These are phyloP conservation scores for Akebia trifoliata DNA, from an alignment of 164 flowering plant genomes.

Conservation along the genomic window DNA sequence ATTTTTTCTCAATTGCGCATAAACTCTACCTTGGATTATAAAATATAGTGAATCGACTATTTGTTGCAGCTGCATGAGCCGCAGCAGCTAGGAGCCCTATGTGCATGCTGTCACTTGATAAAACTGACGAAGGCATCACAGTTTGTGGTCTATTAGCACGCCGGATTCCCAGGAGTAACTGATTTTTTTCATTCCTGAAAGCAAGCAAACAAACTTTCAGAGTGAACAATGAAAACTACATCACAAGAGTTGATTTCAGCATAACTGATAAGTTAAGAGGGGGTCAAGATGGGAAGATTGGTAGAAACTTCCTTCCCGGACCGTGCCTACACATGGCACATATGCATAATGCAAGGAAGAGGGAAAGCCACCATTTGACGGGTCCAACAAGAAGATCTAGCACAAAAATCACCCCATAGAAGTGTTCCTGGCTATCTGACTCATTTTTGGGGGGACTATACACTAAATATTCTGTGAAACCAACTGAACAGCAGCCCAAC, in stretches of 20 bases:
- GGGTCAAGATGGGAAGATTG: too few relatives aligned
- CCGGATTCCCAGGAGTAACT: constrained; percentile 77
- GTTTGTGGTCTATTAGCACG: constrained; percentile 88
- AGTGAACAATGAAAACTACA: too few relatives aligned
- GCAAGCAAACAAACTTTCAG: constrained; percentile 3
- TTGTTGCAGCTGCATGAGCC: constrained; percentile 94
- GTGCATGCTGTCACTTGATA: constrained; percentile 98
- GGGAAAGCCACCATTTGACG: too few relatives aligned
- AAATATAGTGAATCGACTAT: constrained; percentile 87
- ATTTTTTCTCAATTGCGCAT: not conserved
- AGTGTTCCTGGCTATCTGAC: not conserved
- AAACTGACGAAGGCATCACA: constrained; percentile 90
- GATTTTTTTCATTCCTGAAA: constrained; percentile 91
- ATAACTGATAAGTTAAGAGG: too few relatives aligned
- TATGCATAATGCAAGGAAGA: too few relatives aligned
- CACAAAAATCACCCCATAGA: not conserved
- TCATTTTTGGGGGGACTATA: not conserved
- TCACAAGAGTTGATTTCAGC: too few relatives aligned
- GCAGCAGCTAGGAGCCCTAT: constrained; percentile 96
- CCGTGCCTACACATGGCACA: too few relatives aligned
- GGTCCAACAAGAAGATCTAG: too few relatives aligned
- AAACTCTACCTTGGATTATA: constrained; percentile 80
- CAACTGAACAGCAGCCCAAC: not conserved
- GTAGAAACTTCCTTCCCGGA: too few relatives aligned
- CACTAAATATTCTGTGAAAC: not conserved